Conservation (phyloP, 2,329 filamentous ascomycete species). For the Pseudogymnoascus sp. region DNA sequence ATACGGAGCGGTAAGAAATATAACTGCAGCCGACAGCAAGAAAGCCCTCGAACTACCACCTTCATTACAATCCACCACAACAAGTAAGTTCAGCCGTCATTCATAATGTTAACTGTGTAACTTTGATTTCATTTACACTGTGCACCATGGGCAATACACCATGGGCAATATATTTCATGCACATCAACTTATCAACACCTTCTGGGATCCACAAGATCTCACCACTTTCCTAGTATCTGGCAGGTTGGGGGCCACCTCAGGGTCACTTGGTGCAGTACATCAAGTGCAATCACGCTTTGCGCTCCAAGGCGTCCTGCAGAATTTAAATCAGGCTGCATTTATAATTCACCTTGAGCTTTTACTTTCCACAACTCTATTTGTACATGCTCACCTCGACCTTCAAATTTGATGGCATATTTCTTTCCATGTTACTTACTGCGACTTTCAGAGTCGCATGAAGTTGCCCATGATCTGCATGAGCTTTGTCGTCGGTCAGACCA, state of each 20-base stretch:
- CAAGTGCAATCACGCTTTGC: neutral
- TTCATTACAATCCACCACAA: neutral
- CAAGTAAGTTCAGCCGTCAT: neutral
- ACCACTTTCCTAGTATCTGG: too few relatives aligned
- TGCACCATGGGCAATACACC: neutral
- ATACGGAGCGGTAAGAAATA: neutral
- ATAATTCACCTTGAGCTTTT: neutral
- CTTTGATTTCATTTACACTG: neutral
- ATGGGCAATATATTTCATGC: neutral
- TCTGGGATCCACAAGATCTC: neutral
- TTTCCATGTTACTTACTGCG: neutral
- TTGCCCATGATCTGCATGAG: neutral
- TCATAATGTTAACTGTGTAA: neutral
- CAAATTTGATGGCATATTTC: neutral
- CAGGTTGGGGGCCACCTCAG: neutral
- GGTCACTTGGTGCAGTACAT: neutral
- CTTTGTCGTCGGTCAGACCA: neutral
- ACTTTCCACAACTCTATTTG: neutral
- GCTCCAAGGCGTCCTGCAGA: neutral
- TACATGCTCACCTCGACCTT: neutral
- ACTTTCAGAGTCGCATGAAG: neutral
- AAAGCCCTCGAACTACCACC: neutral
- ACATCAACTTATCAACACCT: neutral
- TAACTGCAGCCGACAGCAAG: neutral
- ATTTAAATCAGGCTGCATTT: neutral